Evolutionary conservation across 2,329 filamentous ascomycete genomes (phyloP).

Genomic region (Fusarium clavum): DNA sequence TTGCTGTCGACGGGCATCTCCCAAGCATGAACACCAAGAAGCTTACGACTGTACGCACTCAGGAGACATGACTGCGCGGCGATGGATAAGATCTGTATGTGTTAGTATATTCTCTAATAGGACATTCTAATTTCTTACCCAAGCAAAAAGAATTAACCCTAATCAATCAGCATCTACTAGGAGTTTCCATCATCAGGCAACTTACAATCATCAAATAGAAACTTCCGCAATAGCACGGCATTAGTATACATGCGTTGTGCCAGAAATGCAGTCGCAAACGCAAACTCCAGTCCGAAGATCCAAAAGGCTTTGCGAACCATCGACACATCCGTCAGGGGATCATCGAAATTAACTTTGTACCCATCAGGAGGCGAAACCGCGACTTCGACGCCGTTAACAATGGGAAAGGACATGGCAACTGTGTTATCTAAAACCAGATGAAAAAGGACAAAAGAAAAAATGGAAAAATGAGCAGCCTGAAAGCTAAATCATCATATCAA

Average conservation of each 20-base stretch:
- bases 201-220: slow-evolving; percentile 17
- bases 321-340: neutral
- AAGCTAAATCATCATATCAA: neutral
- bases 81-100: neutral
- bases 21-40: slow-evolving; percentile 19
- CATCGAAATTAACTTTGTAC: slow-evolving; percentile 3
- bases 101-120: rapidly evolving
- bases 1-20: slow-evolving; percentile 19
- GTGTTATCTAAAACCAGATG: rapidly evolving
- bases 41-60: neutral
- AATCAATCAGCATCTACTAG: rapidly evolving
- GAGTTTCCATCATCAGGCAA: rapidly evolving
- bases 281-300: slow-evolving; percentile 15
- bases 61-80: slow-evolving; percentile 25
- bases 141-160: slow-evolving; percentile 17
- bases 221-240: slow-evolving; percentile 7
- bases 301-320: slow-evolving; percentile 23
- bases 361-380: slow-evolving; percentile 3
- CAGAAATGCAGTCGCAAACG: slow-evolving; percentile 9
- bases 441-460: neutral
- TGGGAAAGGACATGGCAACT: slow-evolving; percentile 8
- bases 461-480: neutral
- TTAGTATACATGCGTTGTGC: slow-evolving; percentile 23
- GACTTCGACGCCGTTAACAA: slow-evolving; percentile 13
- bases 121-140: rapidly evolving